Percentiles rank a stretch among this genome's conserved stretches.
Conservation (phyloP, 2,329 filamentous ascomycete species). For the Neofusicoccum laricinum region DNA sequence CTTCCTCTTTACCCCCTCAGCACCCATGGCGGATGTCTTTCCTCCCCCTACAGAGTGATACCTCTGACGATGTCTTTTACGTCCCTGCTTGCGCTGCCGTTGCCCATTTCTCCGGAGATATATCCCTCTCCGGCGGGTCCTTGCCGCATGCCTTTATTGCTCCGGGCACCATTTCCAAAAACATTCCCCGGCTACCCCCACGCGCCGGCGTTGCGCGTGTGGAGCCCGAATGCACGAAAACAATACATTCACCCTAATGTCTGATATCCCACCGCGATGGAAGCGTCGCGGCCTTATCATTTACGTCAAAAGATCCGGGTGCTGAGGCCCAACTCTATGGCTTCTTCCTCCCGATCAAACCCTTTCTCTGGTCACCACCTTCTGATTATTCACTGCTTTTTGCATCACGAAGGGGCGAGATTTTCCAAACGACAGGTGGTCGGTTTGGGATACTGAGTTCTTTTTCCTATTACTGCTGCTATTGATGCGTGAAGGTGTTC, state of each 20-base stretch:
- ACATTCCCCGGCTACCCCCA: not conserved
- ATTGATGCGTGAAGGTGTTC: not conserved
- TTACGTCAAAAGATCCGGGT: not conserved
- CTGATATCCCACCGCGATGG: conserved; percentile 3
- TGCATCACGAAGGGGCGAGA: not conserved
- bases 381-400: not conserved
- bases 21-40: not conserved
- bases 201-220: not conserved
- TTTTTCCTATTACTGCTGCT: not conserved
- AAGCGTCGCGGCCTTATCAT: not conserved
- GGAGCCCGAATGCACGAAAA: not conserved
- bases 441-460: not conserved
- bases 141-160: not conserved
- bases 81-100: not conserved
- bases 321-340: not conserved
- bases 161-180: not conserved
- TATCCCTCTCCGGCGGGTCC: not conserved
- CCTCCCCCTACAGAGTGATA: conserved; percentile 10
- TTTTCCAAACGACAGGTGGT: not conserved
- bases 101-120: not conserved
- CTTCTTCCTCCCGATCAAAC: not conserved
- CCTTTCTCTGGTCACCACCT: not conserved
- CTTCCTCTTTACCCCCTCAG: not conserved
- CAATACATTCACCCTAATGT: conserved; percentile 9
- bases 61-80: conserved; percentile 9